phyloP scores from a whole-genome alignment of 2,329 filamentous ascomycete genomes.

The Paracoccidioides lutzii region DNA sequence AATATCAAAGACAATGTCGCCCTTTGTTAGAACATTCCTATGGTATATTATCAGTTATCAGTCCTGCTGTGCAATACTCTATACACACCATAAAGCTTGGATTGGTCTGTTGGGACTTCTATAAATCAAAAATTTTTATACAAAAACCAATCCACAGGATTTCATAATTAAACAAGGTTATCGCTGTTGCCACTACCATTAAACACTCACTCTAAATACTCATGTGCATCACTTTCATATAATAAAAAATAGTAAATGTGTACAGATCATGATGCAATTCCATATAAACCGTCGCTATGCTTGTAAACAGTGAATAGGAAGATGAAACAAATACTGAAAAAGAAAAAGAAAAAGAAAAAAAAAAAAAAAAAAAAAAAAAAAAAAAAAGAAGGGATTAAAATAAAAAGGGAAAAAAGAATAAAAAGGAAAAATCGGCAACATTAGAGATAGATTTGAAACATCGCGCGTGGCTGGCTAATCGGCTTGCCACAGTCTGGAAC shows the following conservation, averaged over 20 bases:
- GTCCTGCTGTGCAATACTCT: not conserved
- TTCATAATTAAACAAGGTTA: not conserved
- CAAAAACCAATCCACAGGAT: not conserved
- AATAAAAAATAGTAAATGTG: not conserved
- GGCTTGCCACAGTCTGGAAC: slow-evolving; percentile 30
- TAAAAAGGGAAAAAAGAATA: slow-evolving; percentile 5
- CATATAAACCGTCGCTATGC: not conserved
- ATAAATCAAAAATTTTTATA: not conserved
- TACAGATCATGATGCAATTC: not conserved
- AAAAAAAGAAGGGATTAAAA: slow-evolving; percentile 3
- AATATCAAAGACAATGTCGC: not conserved
- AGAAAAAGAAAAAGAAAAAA: not conserved
- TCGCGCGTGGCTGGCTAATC: slow-evolving; percentile 26
- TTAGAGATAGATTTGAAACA: slow-evolving; percentile 39
- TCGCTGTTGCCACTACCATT: not conserved
- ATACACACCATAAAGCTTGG: too few relatives aligned
- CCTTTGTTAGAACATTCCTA: not conserved
- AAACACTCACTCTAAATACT: not conserved
- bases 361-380: slow-evolving; percentile 5
- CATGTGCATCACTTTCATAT: not conserved
- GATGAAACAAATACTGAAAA: not conserved
- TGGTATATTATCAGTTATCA: not conserved
- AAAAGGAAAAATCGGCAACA: slow-evolving; percentile 4
- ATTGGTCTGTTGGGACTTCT: too few relatives aligned
- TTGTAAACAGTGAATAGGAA: not conserved